These are phyloP conservation scores for Sanghuangporus weigelae DNA, from an alignment of 1,284 basidiomycete species.

Conservation along the genomic window DNA sequence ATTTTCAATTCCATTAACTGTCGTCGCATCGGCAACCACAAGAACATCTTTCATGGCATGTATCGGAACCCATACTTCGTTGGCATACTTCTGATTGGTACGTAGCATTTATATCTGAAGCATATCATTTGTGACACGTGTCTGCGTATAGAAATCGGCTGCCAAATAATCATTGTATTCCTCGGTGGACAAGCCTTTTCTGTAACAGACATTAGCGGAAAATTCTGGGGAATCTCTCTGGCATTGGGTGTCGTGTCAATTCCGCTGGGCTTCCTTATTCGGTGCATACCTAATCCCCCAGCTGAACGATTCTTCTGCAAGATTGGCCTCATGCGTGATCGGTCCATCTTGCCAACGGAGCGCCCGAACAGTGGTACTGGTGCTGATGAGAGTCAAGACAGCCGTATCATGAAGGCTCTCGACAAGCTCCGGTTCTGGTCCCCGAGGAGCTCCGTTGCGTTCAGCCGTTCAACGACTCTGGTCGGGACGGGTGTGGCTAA, in stretches of 20 bases:
- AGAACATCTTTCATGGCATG: conserved; percentile 90
- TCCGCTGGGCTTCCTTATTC: conserved; percentile 81
- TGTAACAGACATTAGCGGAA: conserved; percentile 73
- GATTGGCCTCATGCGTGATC: conserved; percentile 62
- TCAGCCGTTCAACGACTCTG: not conserved
- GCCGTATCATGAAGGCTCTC: not conserved
- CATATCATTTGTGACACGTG: not conserved
- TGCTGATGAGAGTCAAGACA: not conserved
- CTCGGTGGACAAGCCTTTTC: conserved; percentile 90
- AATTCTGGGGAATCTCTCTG: conserved; percentile 92
- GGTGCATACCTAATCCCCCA: conserved; percentile 76
- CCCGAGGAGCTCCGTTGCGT: not conserved
- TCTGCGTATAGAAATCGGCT: conserved; percentile 66
- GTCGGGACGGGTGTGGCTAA: not conserved
- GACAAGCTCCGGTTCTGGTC: not conserved
- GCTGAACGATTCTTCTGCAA: conserved; percentile 70
- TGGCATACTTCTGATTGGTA: conserved; percentile 79
- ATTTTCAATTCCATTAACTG: conserved; percentile 95
- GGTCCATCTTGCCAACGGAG: conserved; percentile 61
- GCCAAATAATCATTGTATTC: conserved; percentile 88
- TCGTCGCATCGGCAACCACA: conserved; percentile 75
- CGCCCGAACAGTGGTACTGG: conserved; percentile 37
- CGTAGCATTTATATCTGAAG: conserved; percentile 15
- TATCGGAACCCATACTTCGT: conserved; percentile 83
- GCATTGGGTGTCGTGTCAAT: conserved; percentile 83